A percentile compares a stretch with the other conserved stretches of the same genome.
phyloP scores from a whole-genome alignment of 2,329 filamentous ascomycete species.

The Neocucurbitaria cava region DNA sequence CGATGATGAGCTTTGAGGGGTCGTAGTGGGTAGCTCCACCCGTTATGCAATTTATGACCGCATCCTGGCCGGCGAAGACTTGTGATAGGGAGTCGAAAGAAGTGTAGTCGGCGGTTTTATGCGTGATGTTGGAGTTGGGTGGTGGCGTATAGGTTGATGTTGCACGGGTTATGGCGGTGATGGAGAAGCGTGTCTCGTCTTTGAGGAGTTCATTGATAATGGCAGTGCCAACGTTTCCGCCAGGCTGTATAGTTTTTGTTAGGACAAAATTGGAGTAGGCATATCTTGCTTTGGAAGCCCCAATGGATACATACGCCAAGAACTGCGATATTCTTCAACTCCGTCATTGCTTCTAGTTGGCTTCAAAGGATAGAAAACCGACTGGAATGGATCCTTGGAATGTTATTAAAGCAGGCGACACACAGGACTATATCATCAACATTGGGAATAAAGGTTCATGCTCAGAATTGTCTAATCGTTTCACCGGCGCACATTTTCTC shows the following conservation, averaged over 20 bases:
- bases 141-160: constrained; percentile 28
- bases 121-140: constrained; percentile 19
- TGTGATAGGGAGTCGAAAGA: constrained; percentile 35
- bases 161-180: constrained; percentile 40
- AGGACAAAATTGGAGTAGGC: background rate
- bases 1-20: constrained; percentile 53
- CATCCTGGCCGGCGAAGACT: constrained; percentile 63
- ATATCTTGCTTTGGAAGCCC: background rate
- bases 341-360: constrained; percentile 24
- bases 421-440: background rate
- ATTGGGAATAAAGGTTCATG: background rate
- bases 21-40: constrained; percentile 51
- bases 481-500: background rate
- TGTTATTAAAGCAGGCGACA: background rate
- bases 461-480: background rate
- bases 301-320: constrained; percentile 35
- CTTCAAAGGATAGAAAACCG: background rate
- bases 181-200: constrained; percentile 22
- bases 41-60: constrained; percentile 58
- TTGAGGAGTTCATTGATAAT: constrained; percentile 38
- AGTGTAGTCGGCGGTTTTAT: constrained; percentile 32
- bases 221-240: constrained; percentile 43
- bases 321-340: constrained; percentile 46
- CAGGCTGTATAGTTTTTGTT: constrained; percentile 24
- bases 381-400: background rate